Evolutionary conservation across 495 filamentous ascomycete species (phyloP).

Genomic region (Penicillium tannophilum): DNA sequence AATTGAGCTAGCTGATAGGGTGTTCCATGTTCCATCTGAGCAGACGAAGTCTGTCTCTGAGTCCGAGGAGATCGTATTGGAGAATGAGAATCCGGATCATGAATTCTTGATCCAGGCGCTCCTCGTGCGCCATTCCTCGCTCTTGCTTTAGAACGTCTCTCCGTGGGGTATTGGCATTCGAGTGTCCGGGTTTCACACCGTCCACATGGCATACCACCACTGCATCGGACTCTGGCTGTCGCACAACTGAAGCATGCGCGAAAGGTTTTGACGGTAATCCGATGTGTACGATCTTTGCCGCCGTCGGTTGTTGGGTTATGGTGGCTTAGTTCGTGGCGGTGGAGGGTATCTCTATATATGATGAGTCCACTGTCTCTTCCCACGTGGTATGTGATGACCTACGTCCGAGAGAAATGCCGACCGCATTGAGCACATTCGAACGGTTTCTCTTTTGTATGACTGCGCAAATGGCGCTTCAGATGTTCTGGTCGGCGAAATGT

Average conservation of each 20-base stretch:
- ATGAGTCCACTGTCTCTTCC: slow-evolving; percentile 2
- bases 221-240: slow-evolving; percentile 57
- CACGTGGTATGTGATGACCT: slow-evolving; percentile 17
- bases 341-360: slow-evolving; percentile 52
- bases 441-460: slow-evolving; percentile 70
- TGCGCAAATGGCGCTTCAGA: slow-evolving; percentile 70
- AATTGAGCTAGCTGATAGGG: slow-evolving; percentile 28
- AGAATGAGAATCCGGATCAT: slow-evolving; percentile 19
- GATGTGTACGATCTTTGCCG: slow-evolving; percentile 41
- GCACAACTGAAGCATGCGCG: slow-evolving; percentile 60
- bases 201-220: slow-evolving; percentile 52
- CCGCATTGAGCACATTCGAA: slow-evolving; percentile 69
- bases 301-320: slow-evolving; percentile 42
- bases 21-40: slow-evolving; percentile 2
- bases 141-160: slow-evolving; percentile 45
- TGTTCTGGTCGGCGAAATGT: slow-evolving; percentile 71
- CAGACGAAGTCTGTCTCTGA: not conserved
- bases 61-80: slow-evolving; percentile 5
- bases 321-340: slow-evolving; percentile 58
- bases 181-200: slow-evolving; percentile 55
- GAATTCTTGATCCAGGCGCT: slow-evolving; percentile 13
- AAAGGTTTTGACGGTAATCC: slow-evolving; percentile 50
- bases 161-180: slow-evolving; percentile 54
- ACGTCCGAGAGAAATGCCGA: slow-evolving; percentile 66
- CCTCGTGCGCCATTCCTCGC: slow-evolving; percentile 19